These are phyloP conservation scores for Aciculoconidium aculeatum DNA, from an alignment of 805 yeast genomes.

Conservation along the genomic window DNA sequence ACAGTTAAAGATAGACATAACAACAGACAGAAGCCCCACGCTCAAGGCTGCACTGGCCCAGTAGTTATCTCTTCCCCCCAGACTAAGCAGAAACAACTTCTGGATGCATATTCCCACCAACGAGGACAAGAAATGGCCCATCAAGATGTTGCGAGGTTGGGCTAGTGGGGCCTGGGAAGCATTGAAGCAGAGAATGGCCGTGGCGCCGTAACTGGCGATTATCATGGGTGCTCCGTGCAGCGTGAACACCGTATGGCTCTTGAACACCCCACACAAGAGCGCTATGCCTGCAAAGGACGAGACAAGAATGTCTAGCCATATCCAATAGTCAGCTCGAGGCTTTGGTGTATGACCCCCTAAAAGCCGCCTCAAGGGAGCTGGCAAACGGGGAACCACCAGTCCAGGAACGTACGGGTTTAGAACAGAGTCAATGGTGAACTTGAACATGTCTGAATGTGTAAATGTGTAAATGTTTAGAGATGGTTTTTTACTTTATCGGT, in stretches of 20 bases:
- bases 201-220: slow-evolving; percentile 57
- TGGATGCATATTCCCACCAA: slow-evolving; percentile 49
- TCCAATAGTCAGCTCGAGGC: slow-evolving; percentile 30
- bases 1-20: slow-evolving; percentile 48
- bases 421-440: slow-evolving; percentile 31
- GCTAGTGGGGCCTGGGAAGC: slow-evolving; percentile 52
- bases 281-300: slow-evolving; percentile 44
- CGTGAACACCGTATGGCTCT: slow-evolving; percentile 31
- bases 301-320: slow-evolving; percentile 43
- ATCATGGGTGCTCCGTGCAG: slow-evolving; percentile 39
- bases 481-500: not conserved
- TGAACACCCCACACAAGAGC: slow-evolving; percentile 42
- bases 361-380: slow-evolving; percentile 28
- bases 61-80: slow-evolving; percentile 39
- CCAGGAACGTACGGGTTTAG: slow-evolving; percentile 18
- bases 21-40: slow-evolving; percentile 48
- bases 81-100: slow-evolving; percentile 46
- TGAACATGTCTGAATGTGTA: slow-evolving; percentile 20
- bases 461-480: not conserved
- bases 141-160: slow-evolving; percentile 55
- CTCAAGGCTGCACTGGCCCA: slow-evolving; percentile 57
- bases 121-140: slow-evolving; percentile 52
- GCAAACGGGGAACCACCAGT: slow-evolving; percentile 24
- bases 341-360: slow-evolving; percentile 32
- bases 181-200: slow-evolving; percentile 55